Base-by-base conservation (phyloP, 441 rosid genomes). In the Kokia cookei region DNA sequence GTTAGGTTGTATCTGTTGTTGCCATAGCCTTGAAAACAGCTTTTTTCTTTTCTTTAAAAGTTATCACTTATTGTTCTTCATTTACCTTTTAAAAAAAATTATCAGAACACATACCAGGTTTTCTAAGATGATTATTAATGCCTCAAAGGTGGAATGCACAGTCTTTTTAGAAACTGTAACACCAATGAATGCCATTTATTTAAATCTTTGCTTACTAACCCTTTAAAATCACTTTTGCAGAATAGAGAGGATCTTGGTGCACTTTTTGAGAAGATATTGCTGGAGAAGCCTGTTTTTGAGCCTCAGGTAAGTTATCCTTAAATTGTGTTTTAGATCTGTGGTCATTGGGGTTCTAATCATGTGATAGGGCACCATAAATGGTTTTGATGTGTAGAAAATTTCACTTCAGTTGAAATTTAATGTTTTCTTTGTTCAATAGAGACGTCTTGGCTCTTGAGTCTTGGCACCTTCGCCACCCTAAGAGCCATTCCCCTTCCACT, bases 231-330 rank as follows among this genome's bases (percentile, higher is more conserved):
- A 14, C 55, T 77, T 63, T 72, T 71, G 29, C 94, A 95, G 98
- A 78, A 72, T 78, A 84, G 76, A 74, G 91, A 85, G 79, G 81
- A 76, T 57, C 75, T 88, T 72, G 83, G 82, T 69, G 72, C 86
- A 48, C 76, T 83, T 76, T 86, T 91, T 78, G 85, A 73, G 73
- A 86, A 80, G 75, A 78, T 94, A 74, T 58, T 73, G 65, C 48
- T 89, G 68, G 82, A 90, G 80, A 84, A 91, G 86, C 78, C 87
- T 62, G 76, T 42, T 65, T 93, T 93, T 80, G 88, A 82, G 73
- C 87, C 87, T 72, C 86, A 67, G 69, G 96, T 92, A 73, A 86
- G 78, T 71, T 47, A 57, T 67, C 65, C 77, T 51, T 75, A 24
- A 22, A 61, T 68, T 47, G 12, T 69, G 37, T 17, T 61, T 37